A percentile compares a stretch with the other conserved stretches of the same genome.
phyloP scores from a whole-genome alignment of 2,329 filamentous ascomycete species.

The Huntiella savannae region DNA sequence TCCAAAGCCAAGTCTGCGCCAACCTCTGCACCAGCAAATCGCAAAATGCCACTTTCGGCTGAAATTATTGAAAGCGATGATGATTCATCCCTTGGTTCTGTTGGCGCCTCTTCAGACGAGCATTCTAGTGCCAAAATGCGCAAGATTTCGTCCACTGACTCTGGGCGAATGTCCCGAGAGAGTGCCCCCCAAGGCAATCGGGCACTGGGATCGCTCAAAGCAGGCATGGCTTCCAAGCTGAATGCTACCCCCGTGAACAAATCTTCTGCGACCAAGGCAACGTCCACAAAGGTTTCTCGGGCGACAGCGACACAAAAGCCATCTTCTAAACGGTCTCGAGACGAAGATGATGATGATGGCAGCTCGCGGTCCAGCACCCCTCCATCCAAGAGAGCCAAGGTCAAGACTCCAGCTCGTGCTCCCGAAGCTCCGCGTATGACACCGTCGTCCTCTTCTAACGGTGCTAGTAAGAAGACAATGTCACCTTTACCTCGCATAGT shows the following conservation, averaged over 20 bases:
- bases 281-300: slow-evolving; percentile 4
- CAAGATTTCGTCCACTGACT: slow-evolving; percentile 4
- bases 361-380: slow-evolving; percentile 41
- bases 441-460: slow-evolving; percentile 4
- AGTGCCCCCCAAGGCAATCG: slow-evolving; percentile 4
- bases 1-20: slow-evolving; percentile 5
- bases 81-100: slow-evolving; percentile 24
- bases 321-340: slow-evolving; percentile 31
- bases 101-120: slow-evolving; percentile 5
- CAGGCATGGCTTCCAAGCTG: not conserved
- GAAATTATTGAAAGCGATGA: slow-evolving; percentile 38
- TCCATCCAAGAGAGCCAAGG: slow-evolving; percentile 37
- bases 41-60: slow-evolving; percentile 31
- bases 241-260: slow-evolving; percentile 13
- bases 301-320: slow-evolving; percentile 14
- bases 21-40: slow-evolving; percentile 15
- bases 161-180: slow-evolving; percentile 3
- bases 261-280: slow-evolving; percentile 14
- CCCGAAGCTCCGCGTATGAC: slow-evolving; percentile 5
- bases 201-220: not conserved
- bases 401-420: slow-evolving; percentile 19
- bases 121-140: slow-evolving; percentile 2
- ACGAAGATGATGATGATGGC: slow-evolving; percentile 32
- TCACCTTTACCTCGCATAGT: slow-evolving; percentile 2
- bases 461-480: slow-evolving; percentile 1